These are phyloP conservation scores for Dipteronia sinensis DNA, from an alignment of 345 rosid species.

Conservation along the genomic window DNA sequence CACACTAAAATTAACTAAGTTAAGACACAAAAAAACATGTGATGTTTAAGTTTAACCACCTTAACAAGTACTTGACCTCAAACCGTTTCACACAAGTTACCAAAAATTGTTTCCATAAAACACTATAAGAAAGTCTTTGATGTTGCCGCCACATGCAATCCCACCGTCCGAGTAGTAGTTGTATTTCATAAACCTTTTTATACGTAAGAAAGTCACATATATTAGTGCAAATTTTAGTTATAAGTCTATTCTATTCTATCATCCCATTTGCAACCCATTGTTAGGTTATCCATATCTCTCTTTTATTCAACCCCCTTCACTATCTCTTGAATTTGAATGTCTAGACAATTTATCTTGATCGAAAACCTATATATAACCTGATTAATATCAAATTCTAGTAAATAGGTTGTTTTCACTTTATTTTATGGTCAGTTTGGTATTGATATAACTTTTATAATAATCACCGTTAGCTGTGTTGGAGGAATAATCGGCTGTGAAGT, in stretches of 20 bases:
- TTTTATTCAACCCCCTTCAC: background rate
- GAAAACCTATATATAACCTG: too few relatives aligned
- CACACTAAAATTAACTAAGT: background rate
- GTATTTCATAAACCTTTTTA: conserved; percentile 10
- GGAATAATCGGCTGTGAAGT: too few relatives aligned
- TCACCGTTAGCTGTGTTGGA: too few relatives aligned
- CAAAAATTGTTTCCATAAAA: background rate
- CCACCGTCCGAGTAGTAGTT: background rate
- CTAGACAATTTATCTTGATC: too few relatives aligned
- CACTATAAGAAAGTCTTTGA: background rate
- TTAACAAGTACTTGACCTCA: background rate
- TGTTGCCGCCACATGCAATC: conserved; percentile 10
- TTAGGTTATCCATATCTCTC: conserved; percentile 31
- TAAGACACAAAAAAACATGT: background rate
- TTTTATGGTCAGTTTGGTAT: too few relatives aligned
- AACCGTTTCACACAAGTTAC: background rate
- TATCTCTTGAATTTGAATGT: too few relatives aligned
- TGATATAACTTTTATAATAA: too few relatives aligned
- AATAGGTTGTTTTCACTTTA: too few relatives aligned
- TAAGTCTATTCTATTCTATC: conserved; percentile 32
- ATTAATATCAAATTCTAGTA: too few relatives aligned
- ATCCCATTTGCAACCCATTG: conserved; percentile 10
- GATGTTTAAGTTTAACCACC: conserved; percentile 20
- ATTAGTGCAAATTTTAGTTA: conserved; percentile 30
- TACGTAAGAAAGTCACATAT: conserved; percentile 8